Percentiles rank a stretch among this genome's conserved stretches.
These are phyloP conservation scores for Ustilago sp. DNA, from an alignment of 1,284 basidiomycete genomes.

Conservation along the genomic window DNA sequence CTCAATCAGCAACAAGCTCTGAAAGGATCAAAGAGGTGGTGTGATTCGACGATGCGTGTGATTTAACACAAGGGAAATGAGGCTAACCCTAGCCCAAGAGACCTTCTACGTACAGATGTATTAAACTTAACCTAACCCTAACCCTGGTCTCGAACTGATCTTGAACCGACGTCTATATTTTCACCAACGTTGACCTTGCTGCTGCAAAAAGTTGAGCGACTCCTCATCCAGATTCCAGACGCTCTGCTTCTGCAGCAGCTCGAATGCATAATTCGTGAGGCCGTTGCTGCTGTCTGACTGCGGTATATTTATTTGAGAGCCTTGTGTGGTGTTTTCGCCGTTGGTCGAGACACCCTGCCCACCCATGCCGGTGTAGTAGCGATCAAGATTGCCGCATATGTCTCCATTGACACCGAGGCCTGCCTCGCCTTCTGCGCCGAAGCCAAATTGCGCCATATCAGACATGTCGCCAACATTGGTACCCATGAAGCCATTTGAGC, in stretches of 20 bases:
- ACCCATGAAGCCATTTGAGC: constrained; percentile 19
- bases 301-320: constrained; percentile 14
- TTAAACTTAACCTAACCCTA: not conserved
- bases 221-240: constrained; percentile 50
- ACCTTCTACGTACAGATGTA: not conserved
- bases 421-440: not conserved
- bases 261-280: constrained; percentile 43
- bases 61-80: not conserved
- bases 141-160: not conserved
- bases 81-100: not conserved
- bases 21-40: not conserved
- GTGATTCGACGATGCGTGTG: not conserved
- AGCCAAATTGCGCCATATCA: constrained; percentile 28
- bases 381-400: constrained; percentile 21
- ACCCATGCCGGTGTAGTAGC: constrained; percentile 6
- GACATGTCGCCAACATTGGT: constrained; percentile 11
- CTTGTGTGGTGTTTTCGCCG: not conserved
- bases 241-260: constrained; percentile 48
- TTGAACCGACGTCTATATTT: not conserved
- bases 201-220: constrained; percentile 37
- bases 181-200: constrained; percentile 14
- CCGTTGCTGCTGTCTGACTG: constrained; percentile 36
- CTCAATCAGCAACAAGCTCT: too few relatives aligned
- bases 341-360: not conserved
- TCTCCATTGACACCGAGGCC: constrained; percentile 11